Conservation (phyloP, 352 stramenopile species). For the Saprolegnia diclina region DNA sequence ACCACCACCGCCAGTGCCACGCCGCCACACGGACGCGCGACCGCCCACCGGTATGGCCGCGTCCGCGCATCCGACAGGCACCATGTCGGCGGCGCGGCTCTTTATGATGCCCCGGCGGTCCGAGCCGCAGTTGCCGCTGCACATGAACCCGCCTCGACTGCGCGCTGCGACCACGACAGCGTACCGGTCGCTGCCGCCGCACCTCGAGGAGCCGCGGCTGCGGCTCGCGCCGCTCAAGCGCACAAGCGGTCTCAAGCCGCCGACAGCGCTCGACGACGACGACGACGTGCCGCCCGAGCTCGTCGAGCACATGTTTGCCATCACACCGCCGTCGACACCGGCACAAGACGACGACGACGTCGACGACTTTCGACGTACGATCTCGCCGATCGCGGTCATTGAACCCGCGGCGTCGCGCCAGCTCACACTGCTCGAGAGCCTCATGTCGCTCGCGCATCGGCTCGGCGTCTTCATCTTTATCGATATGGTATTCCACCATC, state of each 20-base stretch:
- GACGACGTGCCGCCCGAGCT: conserved; percentile 16
- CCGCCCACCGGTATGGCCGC: background rate
- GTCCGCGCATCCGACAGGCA: conserved; percentile 2
- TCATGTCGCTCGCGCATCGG: conserved; percentile 15
- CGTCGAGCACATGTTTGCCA: conserved; percentile 28
- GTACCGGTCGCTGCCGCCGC: conserved; percentile 4
- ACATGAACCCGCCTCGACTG: background rate
- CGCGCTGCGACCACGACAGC: conserved; percentile 19
- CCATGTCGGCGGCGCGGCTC: conserved; percentile 1
- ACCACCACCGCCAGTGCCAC: background rate
- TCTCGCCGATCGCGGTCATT: conserved; percentile 27
- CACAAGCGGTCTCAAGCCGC: conserved; percentile 13
- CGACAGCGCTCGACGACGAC: background rate
- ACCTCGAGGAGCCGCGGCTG: conserved; percentile 15
- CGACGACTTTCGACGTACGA: conserved; percentile 19
- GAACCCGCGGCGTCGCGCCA: conserved; percentile 9
- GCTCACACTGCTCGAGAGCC: conserved; percentile 1
- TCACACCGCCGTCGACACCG: conserved; percentile 22
- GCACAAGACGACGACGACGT: background rate
- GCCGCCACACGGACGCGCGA: conserved; percentile 5
- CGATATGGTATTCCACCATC: conserved; percentile 16
- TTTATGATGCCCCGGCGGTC: conserved; percentile 26
- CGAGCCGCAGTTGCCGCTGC: conserved; percentile 17
- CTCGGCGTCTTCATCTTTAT: conserved; percentile 22
- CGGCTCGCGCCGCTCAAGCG: conserved; percentile 23